phyloP scores from a whole-genome alignment of 495 filamentous ascomycete genomes.

The Neurospora tetrasperma region DNA sequence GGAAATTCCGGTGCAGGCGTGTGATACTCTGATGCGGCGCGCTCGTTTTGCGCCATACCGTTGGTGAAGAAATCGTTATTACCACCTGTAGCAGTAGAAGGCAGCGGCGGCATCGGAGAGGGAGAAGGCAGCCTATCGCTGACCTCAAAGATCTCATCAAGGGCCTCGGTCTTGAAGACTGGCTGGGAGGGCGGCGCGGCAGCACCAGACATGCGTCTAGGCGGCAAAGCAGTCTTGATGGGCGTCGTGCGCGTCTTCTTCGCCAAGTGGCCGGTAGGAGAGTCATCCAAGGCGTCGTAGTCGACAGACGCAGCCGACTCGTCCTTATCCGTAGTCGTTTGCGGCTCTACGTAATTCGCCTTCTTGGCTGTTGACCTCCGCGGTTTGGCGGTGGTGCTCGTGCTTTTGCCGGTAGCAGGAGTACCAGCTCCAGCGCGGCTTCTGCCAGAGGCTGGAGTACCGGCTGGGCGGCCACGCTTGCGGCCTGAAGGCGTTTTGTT shows the following conservation, averaged over 20 bases:
- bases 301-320: conserved; percentile 1
- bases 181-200: neutral
- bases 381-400: neutral
- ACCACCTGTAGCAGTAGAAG: neutral
- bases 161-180: neutral
- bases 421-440: neutral
- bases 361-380: conserved; percentile 12
- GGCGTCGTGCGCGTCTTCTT: neutral
- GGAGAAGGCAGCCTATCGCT: neutral
- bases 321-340: conserved; percentile 1
- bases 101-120: neutral
- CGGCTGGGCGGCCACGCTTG: neutral
- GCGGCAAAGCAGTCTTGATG: neutral
- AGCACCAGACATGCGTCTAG: neutral
- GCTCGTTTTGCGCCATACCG: neutral
- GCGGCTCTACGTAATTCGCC: conserved; percentile 5
- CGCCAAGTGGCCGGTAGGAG: conserved; percentile 15
- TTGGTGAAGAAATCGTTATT: neutral
- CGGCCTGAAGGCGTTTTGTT: neutral
- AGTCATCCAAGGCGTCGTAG: conserved; percentile 16
- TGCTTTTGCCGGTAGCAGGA: conserved; percentile 8
- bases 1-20: neutral
- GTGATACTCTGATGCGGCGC: neutral
- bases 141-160: neutral
- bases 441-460: neutral